phyloP scores from a whole-genome alignment of 768 basidiomycete genomes.

The Kwoniella shandongensis region DNA sequence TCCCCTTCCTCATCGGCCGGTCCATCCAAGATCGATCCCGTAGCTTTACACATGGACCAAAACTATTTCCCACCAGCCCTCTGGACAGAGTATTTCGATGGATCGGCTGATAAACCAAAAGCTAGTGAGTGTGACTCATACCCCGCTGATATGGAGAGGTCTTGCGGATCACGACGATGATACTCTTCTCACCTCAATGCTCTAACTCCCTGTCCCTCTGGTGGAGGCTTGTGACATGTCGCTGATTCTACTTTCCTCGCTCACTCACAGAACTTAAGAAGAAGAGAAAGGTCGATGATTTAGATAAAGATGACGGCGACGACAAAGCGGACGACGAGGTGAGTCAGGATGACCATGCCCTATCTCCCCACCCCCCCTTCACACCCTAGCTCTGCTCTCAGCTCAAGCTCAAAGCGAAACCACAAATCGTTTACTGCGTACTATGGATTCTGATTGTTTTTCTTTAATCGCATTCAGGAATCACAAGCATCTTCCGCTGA shows the following conservation, averaged over 20 bases:
- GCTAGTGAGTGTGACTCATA: conserved; percentile 17
- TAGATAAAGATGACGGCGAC: conserved; percentile 24
- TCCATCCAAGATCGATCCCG: conserved; percentile 26
- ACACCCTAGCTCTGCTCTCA: neutral
- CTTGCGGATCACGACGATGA: no score
- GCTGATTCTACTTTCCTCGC: no score
- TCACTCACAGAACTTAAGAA: conserved; percentile 20
- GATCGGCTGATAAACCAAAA: conserved; percentile 10
- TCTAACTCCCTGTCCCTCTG: no score
- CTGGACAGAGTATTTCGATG: conserved; percentile 44
- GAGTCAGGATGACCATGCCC: conserved; percentile 14
- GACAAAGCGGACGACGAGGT: conserved; percentile 34
- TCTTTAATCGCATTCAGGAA: conserved; percentile 6
- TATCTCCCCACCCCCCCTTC: neutral
- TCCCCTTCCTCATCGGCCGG: conserved; percentile 3
- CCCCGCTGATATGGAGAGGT: no score
- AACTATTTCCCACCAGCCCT: conserved; percentile 38
- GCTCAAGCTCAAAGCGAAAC: neutral
- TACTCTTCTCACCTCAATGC: no score
- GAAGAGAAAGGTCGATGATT: conserved; percentile 12
- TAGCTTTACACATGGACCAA: conserved; percentile 28
- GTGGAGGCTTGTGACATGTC: no score
- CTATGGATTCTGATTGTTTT: conserved; percentile 4
- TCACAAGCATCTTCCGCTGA: conserved; percentile 28
- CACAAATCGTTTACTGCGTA: neutral